Evolutionary conservation across 2,329 filamentous ascomycete genomes (phyloP).

Genomic region (Pseudogymnoascus sp.): DNA sequence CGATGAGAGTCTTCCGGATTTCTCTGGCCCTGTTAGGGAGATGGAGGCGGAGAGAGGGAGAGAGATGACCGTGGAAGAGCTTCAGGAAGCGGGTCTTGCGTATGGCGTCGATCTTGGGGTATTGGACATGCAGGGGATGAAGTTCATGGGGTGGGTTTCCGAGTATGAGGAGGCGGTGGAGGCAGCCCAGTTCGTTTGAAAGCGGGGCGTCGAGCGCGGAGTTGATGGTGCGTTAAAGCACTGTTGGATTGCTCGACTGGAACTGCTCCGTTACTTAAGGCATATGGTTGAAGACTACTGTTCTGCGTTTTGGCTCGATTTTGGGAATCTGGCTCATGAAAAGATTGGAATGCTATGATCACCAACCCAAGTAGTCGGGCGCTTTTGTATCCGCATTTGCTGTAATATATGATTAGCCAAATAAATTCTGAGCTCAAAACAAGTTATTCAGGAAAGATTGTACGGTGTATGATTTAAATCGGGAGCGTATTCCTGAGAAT

Average conservation of each 20-base stretch:
- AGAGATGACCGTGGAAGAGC: not conserved
- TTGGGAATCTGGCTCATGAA: not conserved
- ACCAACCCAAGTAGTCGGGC: not conserved
- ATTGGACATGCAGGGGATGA: not conserved
- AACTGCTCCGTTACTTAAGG: not conserved
- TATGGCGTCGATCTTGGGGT: not conserved
- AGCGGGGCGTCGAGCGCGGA: too few relatives aligned
- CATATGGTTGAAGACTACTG: not conserved
- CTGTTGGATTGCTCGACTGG: too few relatives aligned
- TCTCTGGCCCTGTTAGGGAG: not conserved
- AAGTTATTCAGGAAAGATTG: too few relatives aligned
- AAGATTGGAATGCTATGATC: not conserved
- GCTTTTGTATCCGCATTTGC: not conserved
- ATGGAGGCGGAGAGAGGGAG: not conserved
- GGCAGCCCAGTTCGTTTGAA: not conserved
- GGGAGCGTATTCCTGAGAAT: too few relatives aligned
- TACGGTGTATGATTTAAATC: too few relatives aligned
- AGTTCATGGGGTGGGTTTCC: not conserved
- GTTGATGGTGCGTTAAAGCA: too few relatives aligned
- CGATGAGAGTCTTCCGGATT: not conserved
- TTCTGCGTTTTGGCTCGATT: not conserved
- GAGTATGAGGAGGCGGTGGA: not conserved
- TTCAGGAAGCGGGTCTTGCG: not conserved
- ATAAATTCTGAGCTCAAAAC: too few relatives aligned
- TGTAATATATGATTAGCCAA: not conserved